Evolutionary conservation across 2,329 filamentous ascomycete species (phyloP), one percentile per base, ranked within the genome.

Genomic region (Chaetomium strumarium): DNA sequence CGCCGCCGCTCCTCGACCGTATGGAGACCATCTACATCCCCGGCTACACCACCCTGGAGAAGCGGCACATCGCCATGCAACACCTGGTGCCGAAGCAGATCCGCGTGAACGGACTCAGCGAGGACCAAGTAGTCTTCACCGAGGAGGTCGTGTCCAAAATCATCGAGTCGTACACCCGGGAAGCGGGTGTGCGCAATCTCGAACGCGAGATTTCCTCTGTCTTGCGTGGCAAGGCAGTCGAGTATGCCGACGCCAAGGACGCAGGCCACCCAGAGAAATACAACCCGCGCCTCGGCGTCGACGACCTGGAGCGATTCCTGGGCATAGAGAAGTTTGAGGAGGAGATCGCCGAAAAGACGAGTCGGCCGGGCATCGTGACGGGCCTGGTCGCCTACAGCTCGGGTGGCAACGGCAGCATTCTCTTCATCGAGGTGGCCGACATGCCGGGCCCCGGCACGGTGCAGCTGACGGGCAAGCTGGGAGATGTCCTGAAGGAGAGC

Each of bases 71-170:
- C 66, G 92, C 93, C 14, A 84, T 84, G 62, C 86, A 87, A 62
- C 93, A 99, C 69, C 77, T 99, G n/a, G 85, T 99, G 17, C 93
- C 93, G 12, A 99, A 97, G 73, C 93, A 99, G 68, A 85, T 97
- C 63, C 84, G 84, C 46, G 86, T 88, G 50, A 99, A 99, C 65
- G 93, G 93, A 24, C 81, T 99, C 47, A 76, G 77, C 45, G 75
- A 84, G 24, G 83, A 85, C 43, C 86, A 96, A 62, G 80, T 99
- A 45, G 71, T 77, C 36, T 83, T 99, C 57, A 82, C 81, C 40
- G 84, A 89, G 55, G 87, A 92, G 31, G 91, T 96, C 3, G 80
- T 99, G 52, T 90, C 92, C 69, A 95, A 95, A 69, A 90, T 96
- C 60, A 97, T 97, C 63, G 93, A 93, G 64, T 86, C 87, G 29